A percentile compares a stretch with the other conserved stretches of the same genome.
phyloP scores from a whole-genome alignment of 2,329 filamentous ascomycete genomes.

The Chrysoporthe austroafricana region DNA sequence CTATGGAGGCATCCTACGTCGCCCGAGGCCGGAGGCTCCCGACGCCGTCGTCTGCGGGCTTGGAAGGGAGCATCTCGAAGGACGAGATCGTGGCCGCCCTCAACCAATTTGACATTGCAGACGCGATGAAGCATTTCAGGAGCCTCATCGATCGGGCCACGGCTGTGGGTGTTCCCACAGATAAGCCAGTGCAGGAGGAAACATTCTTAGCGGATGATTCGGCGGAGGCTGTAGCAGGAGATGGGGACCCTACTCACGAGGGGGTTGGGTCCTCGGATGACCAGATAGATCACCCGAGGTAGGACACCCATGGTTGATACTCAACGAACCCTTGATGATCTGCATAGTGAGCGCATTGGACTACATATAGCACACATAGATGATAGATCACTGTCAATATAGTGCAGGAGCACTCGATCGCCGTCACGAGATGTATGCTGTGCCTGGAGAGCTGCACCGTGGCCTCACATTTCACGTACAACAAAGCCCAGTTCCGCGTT shows the following conservation, averaged over 20 bases:
- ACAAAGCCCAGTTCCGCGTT: too few relatives aligned
- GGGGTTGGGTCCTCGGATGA: not conserved
- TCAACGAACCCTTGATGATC: not conserved
- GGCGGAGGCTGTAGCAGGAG: not conserved
- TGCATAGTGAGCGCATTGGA: not conserved
- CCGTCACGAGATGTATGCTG: not conserved
- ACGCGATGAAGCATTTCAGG: not conserved
- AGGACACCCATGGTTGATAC: not conserved
- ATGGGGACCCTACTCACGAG: not conserved
- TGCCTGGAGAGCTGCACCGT: not conserved
- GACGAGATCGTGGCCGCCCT: not conserved
- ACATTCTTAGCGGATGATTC: not conserved
- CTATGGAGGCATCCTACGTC: slow-evolving; percentile 17
- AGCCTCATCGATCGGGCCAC: not conserved
- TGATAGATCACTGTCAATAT: not conserved
- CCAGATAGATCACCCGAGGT: not conserved
- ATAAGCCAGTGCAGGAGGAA: not conserved
- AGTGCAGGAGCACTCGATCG: not conserved
- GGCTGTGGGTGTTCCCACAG: not conserved
- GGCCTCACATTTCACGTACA: not conserved
- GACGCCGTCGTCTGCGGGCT: not conserved
- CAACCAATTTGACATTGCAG: not conserved
- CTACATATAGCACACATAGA: not conserved
- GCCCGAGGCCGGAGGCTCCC: slow-evolving; percentile 1
- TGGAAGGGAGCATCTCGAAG: not conserved